Base-by-base conservation (phyloP, 1,284 basidiomycete genomes). In the Fistulina hepatica region DNA sequence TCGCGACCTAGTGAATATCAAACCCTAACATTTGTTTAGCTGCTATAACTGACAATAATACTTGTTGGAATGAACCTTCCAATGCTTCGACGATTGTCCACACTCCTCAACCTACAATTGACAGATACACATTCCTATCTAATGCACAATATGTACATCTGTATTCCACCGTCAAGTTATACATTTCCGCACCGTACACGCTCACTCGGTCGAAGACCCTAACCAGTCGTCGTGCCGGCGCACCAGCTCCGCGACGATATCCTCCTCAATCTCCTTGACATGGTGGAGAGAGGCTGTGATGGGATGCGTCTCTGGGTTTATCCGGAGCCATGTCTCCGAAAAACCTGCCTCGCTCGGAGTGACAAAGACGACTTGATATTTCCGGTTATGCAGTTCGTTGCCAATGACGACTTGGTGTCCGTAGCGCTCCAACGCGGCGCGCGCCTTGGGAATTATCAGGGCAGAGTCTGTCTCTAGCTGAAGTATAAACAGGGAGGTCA, bases 381-480 rank as follows among this genome's bases (percentile, higher is more conserved):
- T 98, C 38, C 94, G 75, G 33, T 75, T 68, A 52, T 93, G 75
- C 10, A 98, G 74, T 44, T 94, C 83, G 58, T 98, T 98, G 19
- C 89, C 94, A 48, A 98, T 91, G 34, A 98, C 95, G 19, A 97
- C 79, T 57, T 97, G 93, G 57, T 98, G 94, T 0, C 93, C 92
- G 56, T 98, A 98, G 16, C 92, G 75, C 45, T 90, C 80, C 20
- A 98, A 72, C 3, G 94, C 89, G 3, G 70, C 75, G 19, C 78
- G 73, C 0, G 94, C 84, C 65, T 98, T 98, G 19, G 94, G 93
- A 36, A 97, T 73, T 13, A 98, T 70, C 7, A 98, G 66, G 1
- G 64, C 36, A 12, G 64, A 64, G 50, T 98, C 94, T 3, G 95
- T 98, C 66, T 98, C 95, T 33, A 98, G 79, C 91, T 97, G 52